A percentile compares a stretch with the other conserved stretches of the same genome.
Conservation (phyloP, 371 early-diverging fungal species). For the Zychaea mexicana region DNA sequence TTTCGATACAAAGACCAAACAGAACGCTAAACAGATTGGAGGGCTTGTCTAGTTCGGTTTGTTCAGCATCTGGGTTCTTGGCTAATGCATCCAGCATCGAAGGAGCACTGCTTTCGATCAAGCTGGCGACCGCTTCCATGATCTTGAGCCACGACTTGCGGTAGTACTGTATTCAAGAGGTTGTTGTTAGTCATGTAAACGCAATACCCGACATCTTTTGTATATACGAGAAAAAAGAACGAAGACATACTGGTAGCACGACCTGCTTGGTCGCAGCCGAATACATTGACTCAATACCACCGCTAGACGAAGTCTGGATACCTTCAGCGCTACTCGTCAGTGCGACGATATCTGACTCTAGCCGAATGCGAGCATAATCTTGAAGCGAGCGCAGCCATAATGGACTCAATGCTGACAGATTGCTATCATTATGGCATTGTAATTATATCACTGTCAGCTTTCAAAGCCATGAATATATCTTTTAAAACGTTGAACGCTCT, state of each 20-base stretch:
- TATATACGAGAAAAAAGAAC: no score
- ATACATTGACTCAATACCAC: slow-evolving; percentile 54
- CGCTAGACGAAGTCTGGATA: slow-evolving; percentile 43
- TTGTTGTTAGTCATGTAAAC: slow-evolving; percentile 19
- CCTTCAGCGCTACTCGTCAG: slow-evolving; percentile 44
- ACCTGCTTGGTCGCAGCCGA: slow-evolving; percentile 58
- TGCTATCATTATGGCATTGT: no score
- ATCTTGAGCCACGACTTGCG: slow-evolving; percentile 58
- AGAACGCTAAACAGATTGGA: slow-evolving; percentile 58
- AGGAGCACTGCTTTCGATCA: slow-evolving; percentile 44
- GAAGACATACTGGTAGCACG: slow-evolving; percentile 56
- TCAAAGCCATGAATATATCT: no score
- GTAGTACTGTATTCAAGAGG: slow-evolving; percentile 38
- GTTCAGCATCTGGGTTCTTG: slow-evolving; percentile 35
- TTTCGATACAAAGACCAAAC: slow-evolving; percentile 69
- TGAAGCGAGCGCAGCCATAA: slow-evolving; percentile 61
- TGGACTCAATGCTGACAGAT: slow-evolving; percentile 55
- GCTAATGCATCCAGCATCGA: slow-evolving; percentile 47
- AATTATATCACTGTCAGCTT: no score
- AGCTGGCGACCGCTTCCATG: slow-evolving; percentile 56
- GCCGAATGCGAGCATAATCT: slow-evolving; percentile 60
- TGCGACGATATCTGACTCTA: slow-evolving; percentile 58
- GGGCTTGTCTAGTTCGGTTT: slow-evolving; percentile 26
- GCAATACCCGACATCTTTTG: slow-evolving; percentile 11
- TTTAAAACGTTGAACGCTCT: no score